These are phyloP conservation scores for Penicillium sp. DNA, from an alignment of 2,329 filamentous ascomycete genomes.

Conservation along the genomic window DNA sequence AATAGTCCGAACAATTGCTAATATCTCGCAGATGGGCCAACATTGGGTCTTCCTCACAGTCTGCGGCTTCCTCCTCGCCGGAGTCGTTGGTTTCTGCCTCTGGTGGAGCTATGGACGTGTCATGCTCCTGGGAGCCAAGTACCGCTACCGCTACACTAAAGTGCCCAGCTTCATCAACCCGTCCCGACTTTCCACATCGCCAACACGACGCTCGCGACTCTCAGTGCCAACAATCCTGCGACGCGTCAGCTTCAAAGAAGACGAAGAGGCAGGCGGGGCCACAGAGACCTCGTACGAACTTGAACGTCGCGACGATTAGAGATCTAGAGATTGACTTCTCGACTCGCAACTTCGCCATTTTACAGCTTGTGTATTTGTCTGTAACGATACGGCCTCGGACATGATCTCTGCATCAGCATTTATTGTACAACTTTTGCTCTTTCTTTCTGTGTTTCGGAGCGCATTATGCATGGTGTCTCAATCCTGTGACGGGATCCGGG, in stretches of 20 bases:
- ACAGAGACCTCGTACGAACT: slow-evolving; percentile 42
- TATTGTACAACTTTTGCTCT: slow-evolving; percentile 21
- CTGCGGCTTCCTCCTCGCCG: slow-evolving; percentile 50
- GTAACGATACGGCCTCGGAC: slow-evolving; percentile 25
- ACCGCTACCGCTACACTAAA: slow-evolving; percentile 41
- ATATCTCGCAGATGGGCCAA: slow-evolving; percentile 48
- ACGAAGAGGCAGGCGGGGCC: slow-evolving; percentile 36
- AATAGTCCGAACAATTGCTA: background rate
- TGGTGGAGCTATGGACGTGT: slow-evolving; percentile 54
- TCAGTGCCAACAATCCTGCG: slow-evolving; percentile 38
- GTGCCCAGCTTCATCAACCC: slow-evolving; percentile 28
- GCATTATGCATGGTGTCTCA: slow-evolving; percentile 22
- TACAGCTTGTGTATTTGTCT: slow-evolving; percentile 16
- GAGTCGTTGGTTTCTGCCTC: slow-evolving; percentile 46
- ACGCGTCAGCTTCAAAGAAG: slow-evolving; percentile 41
- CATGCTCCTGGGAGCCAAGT: slow-evolving; percentile 41
- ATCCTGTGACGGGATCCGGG: slow-evolving; percentile 25
- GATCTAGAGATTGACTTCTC: slow-evolving; percentile 4
- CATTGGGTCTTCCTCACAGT: slow-evolving; percentile 57
- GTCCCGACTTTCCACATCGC: slow-evolving; percentile 31
- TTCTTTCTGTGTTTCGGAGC: slow-evolving; percentile 17
- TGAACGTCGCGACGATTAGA: slow-evolving; percentile 34
- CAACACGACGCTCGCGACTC: slow-evolving; percentile 34
- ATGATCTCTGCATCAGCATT: slow-evolving; percentile 28
- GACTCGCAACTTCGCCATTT: slow-evolving; percentile 8